Base-by-base conservation (phyloP, 202 grass and related monocot species). In the Eragrostis tef region DNA sequence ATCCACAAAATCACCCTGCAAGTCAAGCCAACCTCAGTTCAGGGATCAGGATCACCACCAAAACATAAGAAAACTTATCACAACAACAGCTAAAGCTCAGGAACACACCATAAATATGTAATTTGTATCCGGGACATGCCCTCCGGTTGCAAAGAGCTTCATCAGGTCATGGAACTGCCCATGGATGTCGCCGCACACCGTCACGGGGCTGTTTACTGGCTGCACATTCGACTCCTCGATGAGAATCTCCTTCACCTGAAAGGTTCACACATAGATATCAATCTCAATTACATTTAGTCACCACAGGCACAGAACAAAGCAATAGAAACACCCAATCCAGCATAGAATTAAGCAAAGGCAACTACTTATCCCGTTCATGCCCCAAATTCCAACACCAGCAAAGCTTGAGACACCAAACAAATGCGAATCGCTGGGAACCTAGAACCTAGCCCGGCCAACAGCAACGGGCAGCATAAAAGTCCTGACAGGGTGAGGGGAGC, bases 211-310 rank as follows among this genome's bases (percentile, higher is more conserved):
- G 81, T 91, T 94, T 17, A 94, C 86, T 0, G 92, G 92, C 64
- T 94, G 92, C 50, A 91, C 91, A 64, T 91, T 94, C 13, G 91
- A 94, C 56, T 90, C 91, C 66, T 91, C 91, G 20, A 94, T 87
- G 66, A 94, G 86, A 64, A 94, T 91, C 72, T 91, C 91, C 66
- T 94, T 94, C 71, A 94, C 92, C 89, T 91, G 73, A 62, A 88
- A 3, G 36, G 17, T 67, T 17, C 2, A 42, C 51, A 57, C 25
- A 58, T 25, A 42, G 19, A 25, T 31, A 48, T n/a, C 25, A 11
- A 78, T 41, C 0, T 13, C 27, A 26, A 19, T 70, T 36, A 71
- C 11, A 64, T 8, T 19, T 8, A 51, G 1, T 19, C 13, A 29
- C 3, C 70, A 19, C 27, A 7, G 5, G 2, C 36, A 21, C 8